phyloP scores from a whole-genome alignment of 75 land plant species.

The Cupressus sempervirens region DNA sequence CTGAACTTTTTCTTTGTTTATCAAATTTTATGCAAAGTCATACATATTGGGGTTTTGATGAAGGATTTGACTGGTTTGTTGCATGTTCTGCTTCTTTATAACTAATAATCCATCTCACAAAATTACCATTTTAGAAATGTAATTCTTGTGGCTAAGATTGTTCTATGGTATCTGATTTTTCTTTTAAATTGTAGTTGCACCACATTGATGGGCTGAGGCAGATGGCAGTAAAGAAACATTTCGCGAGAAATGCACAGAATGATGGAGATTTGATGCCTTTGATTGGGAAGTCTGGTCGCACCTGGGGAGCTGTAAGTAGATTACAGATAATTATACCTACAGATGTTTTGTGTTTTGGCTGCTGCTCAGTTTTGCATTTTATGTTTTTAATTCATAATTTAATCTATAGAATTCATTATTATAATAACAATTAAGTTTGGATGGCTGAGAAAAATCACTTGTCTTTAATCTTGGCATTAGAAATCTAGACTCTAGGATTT shows the following conservation, averaged over 20 bases:
- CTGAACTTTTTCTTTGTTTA: not conserved
- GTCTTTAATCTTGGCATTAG: not conserved
- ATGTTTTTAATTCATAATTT: not conserved
- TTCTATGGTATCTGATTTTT: not conserved
- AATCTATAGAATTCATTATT: not conserved
- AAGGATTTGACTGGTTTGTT: not conserved
- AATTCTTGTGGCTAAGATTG: not conserved
- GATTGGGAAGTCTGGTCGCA: constrained; percentile 50
- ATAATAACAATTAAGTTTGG: not conserved
- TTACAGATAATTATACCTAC: not conserved
- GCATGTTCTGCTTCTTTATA: not conserved
- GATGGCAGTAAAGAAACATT: constrained; percentile 39
- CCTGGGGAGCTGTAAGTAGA: constrained; percentile 61
- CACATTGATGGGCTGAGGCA: constrained; percentile 77
- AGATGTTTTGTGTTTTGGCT: not conserved
- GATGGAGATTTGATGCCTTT: constrained; percentile 37
- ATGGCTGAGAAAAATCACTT: not conserved
- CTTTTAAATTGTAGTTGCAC: constrained; percentile 47
- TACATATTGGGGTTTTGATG: not conserved
- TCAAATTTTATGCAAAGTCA: not conserved
- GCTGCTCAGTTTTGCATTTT: not conserved
- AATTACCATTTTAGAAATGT: not conserved
- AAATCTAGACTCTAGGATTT: not conserved
- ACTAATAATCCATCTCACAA: not conserved
- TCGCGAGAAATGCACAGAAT: constrained; percentile 23